Evolutionary conservation across 805 yeast species (phyloP), one percentile per base, ranked within the genome.

Genomic region (Ogataea pignaliae): DNA sequence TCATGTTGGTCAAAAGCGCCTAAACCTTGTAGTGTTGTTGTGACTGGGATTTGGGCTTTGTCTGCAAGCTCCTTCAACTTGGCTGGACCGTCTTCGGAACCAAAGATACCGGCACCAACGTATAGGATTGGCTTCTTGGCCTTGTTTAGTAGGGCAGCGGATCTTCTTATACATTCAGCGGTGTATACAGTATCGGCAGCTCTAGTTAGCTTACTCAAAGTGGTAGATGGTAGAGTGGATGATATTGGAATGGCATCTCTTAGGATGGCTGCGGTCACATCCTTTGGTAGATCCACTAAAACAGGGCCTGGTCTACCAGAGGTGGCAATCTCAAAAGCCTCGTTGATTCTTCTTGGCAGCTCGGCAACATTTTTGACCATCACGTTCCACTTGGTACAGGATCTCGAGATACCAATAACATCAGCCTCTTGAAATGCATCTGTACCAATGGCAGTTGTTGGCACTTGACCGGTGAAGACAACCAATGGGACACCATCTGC

Each of bases 391-490:
- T 93, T 93, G 48, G 99, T 89, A 75, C 99, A 93, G 8, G 96
- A 83, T 64, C 99, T 80, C 4, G 98, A 88, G 60, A 93, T 93
- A 57, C 98, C 99, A 38, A 93, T 80, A 42, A 91, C 95, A 63
- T 93, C 99, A 40, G 99, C 99, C 72, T 93, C 99, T 74, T 93
- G 99, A 83, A 93, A 93, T 26, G 98, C 95, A 66, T 93, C 99
- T 12, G 98, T 91, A 60, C 99, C 99, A 57, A 93, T 93, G 36
- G 96, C 90, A 43, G 84, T 70, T 31, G 99, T 93, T 45, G 96
- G 87, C 32, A 93, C 99, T 76, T 93, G 99, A 46, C 99, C 99
- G 3, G 97, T 79, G 70, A 93, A 93, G 15, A 91, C 98, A 53
- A 93, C 90, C 73, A 93, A 75, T 41, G 99, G 99, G 34, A 89